Conservation (phyloP, 345 rosid species). For the Populus simonii region DNA sequence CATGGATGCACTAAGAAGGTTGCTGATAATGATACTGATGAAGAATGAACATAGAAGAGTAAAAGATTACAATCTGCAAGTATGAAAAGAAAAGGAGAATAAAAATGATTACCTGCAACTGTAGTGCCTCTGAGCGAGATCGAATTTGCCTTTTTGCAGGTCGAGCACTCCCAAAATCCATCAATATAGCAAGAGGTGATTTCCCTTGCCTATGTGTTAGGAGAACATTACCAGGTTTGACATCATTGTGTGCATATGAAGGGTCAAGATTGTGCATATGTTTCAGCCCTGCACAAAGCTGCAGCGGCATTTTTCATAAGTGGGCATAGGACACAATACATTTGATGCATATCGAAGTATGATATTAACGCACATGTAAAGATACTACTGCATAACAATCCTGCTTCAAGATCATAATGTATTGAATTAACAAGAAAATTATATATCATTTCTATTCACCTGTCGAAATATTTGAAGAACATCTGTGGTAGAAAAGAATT, state of each 20-base stretch:
- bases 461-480: constrained; percentile 90
- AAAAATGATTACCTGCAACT: constrained; percentile 65
- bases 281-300: constrained; percentile 97
- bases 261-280: constrained; percentile 93
- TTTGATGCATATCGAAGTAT: background rate
- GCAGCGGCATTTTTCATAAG: constrained; percentile 23
- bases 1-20: constrained; percentile 3
- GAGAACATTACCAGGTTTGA: constrained; percentile 93
- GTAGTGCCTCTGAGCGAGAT: constrained; percentile 89
- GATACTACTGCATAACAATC: background rate
- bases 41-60: background rate
- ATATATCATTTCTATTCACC: constrained; percentile 39
- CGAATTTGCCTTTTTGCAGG: constrained; percentile 84
- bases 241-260: constrained; percentile 98
- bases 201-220: constrained; percentile 73
- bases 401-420: background rate
- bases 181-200: constrained; percentile 80
- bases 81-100: background rate
- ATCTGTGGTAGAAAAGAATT: constrained; percentile 72
- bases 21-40: background rate
- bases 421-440: background rate
- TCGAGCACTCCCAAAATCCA: constrained; percentile 96
- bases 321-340: background rate
- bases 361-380: background rate
- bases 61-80: background rate